These are phyloP conservation scores for Agrocybe pediades DNA, from an alignment of 768 basidiomycete genomes.

Conservation along the genomic window DNA sequence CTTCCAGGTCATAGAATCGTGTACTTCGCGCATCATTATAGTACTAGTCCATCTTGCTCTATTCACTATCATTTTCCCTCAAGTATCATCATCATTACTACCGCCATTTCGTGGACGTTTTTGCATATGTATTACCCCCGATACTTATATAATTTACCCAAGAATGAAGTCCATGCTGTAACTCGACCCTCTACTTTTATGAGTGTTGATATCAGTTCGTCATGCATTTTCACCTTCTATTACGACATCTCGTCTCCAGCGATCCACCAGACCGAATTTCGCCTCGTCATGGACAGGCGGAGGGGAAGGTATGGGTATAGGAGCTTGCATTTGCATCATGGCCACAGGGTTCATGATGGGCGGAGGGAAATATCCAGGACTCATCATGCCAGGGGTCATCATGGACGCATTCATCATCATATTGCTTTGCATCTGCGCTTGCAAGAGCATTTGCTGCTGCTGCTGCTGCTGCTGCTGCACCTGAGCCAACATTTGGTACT, in stretches of 20 bases:
- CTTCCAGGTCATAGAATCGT: background rate
- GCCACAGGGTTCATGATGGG: constrained; percentile 47
- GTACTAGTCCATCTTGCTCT: constrained; percentile 6
- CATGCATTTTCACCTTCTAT: constrained; percentile 55
- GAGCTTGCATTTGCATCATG: constrained; percentile 46
- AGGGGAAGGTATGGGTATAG: constrained; percentile 57
- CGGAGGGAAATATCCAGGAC: constrained; percentile 66
- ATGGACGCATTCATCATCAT: constrained; percentile 74
- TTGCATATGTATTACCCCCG: background rate
- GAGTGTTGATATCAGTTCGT: background rate
- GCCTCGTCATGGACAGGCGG: constrained; percentile 64
- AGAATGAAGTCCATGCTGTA: background rate
- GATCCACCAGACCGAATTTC: constrained; percentile 74
- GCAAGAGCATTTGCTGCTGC: constrained; percentile 72
- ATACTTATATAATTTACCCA: constrained; percentile 1
- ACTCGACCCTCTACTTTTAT: background rate
- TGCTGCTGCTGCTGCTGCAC: constrained; percentile 61
- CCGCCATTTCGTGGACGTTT: background rate
- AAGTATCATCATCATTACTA: background rate
- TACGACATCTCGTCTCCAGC: constrained; percentile 79
- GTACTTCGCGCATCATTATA: background rate
- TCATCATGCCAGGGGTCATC: constrained; percentile 71
- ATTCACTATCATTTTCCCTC: background rate
- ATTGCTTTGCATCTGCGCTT: constrained; percentile 72
- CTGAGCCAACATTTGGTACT: constrained; percentile 56